These are phyloP conservation scores for Suhomyces sp. DNA, from an alignment of 805 yeast species.

Conservation along the genomic window DNA sequence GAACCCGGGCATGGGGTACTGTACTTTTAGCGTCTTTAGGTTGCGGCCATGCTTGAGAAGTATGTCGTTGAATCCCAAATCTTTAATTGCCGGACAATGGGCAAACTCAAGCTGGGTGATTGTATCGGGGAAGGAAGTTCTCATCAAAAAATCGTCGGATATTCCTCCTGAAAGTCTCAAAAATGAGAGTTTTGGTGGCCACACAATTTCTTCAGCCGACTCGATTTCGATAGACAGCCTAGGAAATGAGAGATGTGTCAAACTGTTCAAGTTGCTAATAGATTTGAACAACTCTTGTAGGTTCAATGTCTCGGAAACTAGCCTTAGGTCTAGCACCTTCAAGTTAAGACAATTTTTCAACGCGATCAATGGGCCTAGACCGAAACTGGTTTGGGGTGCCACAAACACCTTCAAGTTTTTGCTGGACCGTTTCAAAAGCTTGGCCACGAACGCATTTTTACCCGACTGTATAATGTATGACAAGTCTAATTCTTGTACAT, in stretches of 20 bases:
- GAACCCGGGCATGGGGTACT: slow-evolving; percentile 87
- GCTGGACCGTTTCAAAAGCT: slow-evolving; percentile 74
- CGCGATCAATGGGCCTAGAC: slow-evolving; percentile 83
- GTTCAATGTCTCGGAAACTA: slow-evolving; percentile 89
- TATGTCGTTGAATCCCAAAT: slow-evolving; percentile 60
- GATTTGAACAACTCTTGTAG: slow-evolving; percentile 75
- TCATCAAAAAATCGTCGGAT: slow-evolving; percentile 70
- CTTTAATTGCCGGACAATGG: slow-evolving; percentile 79
- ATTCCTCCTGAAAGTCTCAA: slow-evolving; percentile 87
- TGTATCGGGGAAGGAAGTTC: slow-evolving; percentile 68
- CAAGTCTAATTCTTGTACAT: slow-evolving; percentile 67
- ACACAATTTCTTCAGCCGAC: slow-evolving; percentile 48
- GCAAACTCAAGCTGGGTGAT: slow-evolving; percentile 73
- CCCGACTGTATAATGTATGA: slow-evolving; percentile 85
- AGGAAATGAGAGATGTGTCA: slow-evolving; percentile 83
- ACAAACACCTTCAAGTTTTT: slow-evolving; percentile 61
- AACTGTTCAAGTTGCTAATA: slow-evolving; percentile 54
- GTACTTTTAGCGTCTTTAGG: slow-evolving; percentile 60
- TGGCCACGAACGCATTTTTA: slow-evolving; percentile 85
- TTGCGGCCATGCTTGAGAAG: slow-evolving; percentile 64
- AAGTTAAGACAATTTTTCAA: slow-evolving; percentile 66
- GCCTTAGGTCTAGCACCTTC: slow-evolving; percentile 67
- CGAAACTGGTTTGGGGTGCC: slow-evolving; percentile 95
- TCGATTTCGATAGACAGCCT: slow-evolving; percentile 76
- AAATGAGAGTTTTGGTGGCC: slow-evolving; percentile 80